Percentiles rank a stretch among this genome's conserved stretches.
phyloP scores from a whole-genome alignment of 768 basidiomycete species.

The Lactarius deliciosus region DNA sequence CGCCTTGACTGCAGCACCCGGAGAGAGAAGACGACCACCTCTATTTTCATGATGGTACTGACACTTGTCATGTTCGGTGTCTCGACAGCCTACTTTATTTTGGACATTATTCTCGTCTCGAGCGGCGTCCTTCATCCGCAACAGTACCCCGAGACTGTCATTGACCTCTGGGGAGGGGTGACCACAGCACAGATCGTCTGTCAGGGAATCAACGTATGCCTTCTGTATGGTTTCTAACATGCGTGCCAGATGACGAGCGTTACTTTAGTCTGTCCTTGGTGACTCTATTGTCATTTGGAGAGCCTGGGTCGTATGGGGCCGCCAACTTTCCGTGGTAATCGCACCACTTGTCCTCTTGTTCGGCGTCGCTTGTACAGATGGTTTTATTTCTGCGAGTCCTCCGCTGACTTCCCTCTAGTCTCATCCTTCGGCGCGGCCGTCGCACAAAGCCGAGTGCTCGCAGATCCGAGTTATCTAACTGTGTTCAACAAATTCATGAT shows the following conservation, averaged over 20 bases:
- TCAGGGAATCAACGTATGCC: conserved; percentile 18
- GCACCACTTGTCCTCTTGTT: conserved; percentile 19
- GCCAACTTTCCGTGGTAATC: conserved; percentile 12
- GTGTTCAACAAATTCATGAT: conserved; percentile 9
- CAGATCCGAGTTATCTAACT: neutral
- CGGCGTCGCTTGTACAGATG: conserved; percentile 20
- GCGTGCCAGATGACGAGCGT: neutral
- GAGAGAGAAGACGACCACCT: conserved; percentile 14
- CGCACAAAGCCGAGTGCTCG: neutral
- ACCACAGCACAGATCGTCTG: conserved; percentile 5
- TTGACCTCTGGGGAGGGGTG: neutral
- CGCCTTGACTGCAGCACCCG: conserved; percentile 1
- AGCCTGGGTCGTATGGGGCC: conserved; percentile 24
- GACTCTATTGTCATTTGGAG: conserved; percentile 28
- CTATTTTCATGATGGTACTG: conserved; percentile 14
- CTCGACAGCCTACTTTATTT: conserved; percentile 10
- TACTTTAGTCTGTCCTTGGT: conserved; percentile 17
- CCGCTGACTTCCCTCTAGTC: conserved; percentile 13
- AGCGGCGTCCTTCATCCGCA: conserved; percentile 15
- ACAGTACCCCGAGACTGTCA: conserved; percentile 9
- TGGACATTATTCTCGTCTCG: conserved; percentile 14
- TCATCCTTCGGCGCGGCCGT: conserved; percentile 14
- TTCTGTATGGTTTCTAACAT: neutral
- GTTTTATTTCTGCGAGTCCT: neutral
- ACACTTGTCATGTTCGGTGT: conserved; percentile 23